Percentiles rank a stretch among this genome's conserved stretches.
Conservation (phyloP, 176 grass and related monocot genomes). For the Rhynchospora breviuscula region DNA sequence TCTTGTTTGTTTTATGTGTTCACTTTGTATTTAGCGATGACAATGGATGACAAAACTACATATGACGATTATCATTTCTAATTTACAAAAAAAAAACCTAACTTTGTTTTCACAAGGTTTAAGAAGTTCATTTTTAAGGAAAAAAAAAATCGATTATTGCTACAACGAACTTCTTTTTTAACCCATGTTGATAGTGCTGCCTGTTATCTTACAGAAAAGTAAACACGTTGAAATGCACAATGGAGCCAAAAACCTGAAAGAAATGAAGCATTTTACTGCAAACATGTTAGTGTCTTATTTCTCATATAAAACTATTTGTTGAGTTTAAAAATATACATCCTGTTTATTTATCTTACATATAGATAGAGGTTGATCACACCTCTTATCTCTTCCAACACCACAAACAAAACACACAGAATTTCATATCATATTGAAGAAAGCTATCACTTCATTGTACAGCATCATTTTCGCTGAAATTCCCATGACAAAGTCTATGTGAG, state of each 20-base stretch:
- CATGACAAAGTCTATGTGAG: conserved; percentile 64
- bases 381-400: no score
- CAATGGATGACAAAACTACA: no score
- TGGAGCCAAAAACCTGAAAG: not conserved
- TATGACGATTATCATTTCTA: no score
- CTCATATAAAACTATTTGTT: not conserved
- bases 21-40: no score
- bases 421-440: conserved; percentile 35
- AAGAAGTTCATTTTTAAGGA: not conserved
- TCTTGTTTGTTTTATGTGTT: no score
- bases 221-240: not conserved
- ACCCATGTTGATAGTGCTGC: not conserved
- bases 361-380: not conserved
- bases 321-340: conserved; percentile 1
- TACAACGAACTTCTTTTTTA: not conserved
- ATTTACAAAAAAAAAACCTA: no score
- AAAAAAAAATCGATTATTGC: not conserved
- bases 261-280: not conserved
- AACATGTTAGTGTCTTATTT: not conserved
- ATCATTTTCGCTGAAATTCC: conserved; percentile 48
- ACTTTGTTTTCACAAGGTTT: not conserved
- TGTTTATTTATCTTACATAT: conserved; percentile 4
- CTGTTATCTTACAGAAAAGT: not conserved
- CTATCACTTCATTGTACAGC: conserved; percentile 47
- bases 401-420: not conserved